These are phyloP conservation scores for Penicillium sp. DNA, from an alignment of 2,329 filamentous ascomycete genomes.

Conservation along the genomic window DNA sequence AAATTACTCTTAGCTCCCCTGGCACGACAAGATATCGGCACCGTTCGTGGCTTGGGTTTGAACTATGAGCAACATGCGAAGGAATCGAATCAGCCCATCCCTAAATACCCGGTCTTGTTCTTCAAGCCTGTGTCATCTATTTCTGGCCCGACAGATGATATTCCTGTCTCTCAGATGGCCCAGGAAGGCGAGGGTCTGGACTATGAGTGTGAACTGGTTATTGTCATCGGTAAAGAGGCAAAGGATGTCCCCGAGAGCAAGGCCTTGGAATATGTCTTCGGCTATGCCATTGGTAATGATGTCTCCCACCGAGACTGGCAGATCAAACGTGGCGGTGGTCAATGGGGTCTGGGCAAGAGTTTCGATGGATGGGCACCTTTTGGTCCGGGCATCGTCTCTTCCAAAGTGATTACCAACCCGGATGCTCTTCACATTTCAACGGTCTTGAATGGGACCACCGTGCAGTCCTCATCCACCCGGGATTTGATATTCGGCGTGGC, in stretches of 20 bases:
- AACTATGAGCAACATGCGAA: conserved; percentile 68
- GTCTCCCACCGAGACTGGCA: conserved; percentile 77
- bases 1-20: conserved; percentile 57
- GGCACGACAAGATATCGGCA: conserved; percentile 56
- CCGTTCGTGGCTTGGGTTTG: conserved; percentile 63
- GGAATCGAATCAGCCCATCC: conserved; percentile 63
- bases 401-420: conserved; percentile 42
- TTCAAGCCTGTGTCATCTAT: conserved; percentile 65
- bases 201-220: conserved; percentile 74
- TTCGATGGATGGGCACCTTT: conserved; percentile 72
- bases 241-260: conserved; percentile 58
- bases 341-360: conserved; percentile 67
- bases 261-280: conserved; percentile 66
- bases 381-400: conserved; percentile 63
- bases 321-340: conserved; percentile 59
- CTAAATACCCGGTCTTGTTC: conserved; percentile 67
- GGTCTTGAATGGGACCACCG: conserved; percentile 44
- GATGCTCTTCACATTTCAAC: conserved; percentile 42
- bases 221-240: conserved; percentile 64
- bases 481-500: conserved; percentile 48
- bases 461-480: conserved; percentile 47
- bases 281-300: conserved; percentile 71
- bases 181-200: conserved; percentile 63
- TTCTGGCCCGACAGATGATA: conserved; percentile 57
- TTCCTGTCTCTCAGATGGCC: conserved; percentile 60